A percentile compares a stretch with the other conserved stretches of the same genome.
Conservation (phyloP, 2,329 filamentous ascomycete genomes). For the Penicillium polonicum region DNA sequence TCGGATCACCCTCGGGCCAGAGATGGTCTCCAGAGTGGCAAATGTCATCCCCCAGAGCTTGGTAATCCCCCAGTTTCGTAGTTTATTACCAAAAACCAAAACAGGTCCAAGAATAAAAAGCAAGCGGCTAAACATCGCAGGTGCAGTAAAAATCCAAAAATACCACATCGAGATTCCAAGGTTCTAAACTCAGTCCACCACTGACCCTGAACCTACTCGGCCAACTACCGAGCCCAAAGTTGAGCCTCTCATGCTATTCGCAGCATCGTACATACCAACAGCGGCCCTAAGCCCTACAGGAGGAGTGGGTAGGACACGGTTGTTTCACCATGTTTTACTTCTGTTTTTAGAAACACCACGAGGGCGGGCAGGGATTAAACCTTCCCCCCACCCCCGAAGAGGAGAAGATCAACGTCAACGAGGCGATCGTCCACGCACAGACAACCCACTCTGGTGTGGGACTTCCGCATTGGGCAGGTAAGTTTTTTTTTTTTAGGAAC, state of each 20-base stretch:
- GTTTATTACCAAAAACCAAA: neutral
- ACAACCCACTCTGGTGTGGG: neutral
- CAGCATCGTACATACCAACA: neutral
- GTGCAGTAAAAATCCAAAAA: neutral
- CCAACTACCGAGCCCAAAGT: neutral
- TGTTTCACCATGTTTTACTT: no score
- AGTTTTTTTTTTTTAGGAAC: neutral
- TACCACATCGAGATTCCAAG: neutral
- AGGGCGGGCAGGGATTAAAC: no score
- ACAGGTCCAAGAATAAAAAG: neutral
- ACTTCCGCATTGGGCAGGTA: neutral
- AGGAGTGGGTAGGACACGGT: neutral
- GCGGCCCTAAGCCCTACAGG: conserved; percentile 4
- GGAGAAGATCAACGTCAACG: neutral
- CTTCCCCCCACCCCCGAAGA: neutral
- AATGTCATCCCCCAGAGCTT: neutral
- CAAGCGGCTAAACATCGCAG: neutral
- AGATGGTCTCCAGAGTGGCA: conserved; percentile 5
- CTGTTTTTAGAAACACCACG: no score
- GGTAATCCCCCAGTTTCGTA: neutral
- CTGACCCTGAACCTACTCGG: neutral
- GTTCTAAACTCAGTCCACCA: neutral
- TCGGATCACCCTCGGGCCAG: conserved; percentile 3
- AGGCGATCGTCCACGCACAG: neutral
- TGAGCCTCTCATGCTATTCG: conserved; percentile 1